Base-by-base conservation (phyloP, 805 yeast genomes). In the Metschnikowia reukaufii region DNA sequence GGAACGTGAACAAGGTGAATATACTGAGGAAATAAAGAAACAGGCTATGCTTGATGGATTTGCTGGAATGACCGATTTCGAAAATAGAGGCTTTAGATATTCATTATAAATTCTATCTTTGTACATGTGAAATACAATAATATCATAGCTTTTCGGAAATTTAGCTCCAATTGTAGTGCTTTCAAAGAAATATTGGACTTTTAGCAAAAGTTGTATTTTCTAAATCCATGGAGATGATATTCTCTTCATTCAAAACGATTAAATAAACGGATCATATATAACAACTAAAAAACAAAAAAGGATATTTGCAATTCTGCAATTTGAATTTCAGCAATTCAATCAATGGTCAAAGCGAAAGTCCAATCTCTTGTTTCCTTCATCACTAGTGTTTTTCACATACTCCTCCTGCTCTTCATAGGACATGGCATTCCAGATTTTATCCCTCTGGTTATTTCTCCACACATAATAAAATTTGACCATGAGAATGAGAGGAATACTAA, bases 311-410 rank as follows among this genome's bases (percentile, higher is more conserved):
- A n/a, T n/a, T n/a, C n/a, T n/a, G n/a, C n/a, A n/a, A n/a, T n/a
- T n/a, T n/a, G n/a, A n/a, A n/a, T n/a, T n/a, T n/a, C n/a, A n/a
- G n/a, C n/a, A n/a, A n/a, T n/a, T n/a, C n/a, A n/a, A 25, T 36
- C 46, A 68, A 43, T 68, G 66, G 36, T 54, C 65, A 45, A 70
- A 70, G 23, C 65, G 52, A 50, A 69, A 70, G 44, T 85, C 86
- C 35, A 85, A 65, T 20, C 90, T 66, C 57, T 74, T 74, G 54
- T 78, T 79, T 5, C 89, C 89, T 27, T 61, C 65, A 54, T 83
- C 86, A 0, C 55, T 66, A 1, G 85, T 73, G 12, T 59, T 67
- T 12, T 43, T 47, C 18, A 72, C 55, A 60, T 85, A 85, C 1
- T 70, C 62, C 3, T 65, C 71, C 52, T 72, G 72, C 59, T 84